phyloP scores from a whole-genome alignment of 306 rosid genomes.

The Dryas drummondii region DNA sequence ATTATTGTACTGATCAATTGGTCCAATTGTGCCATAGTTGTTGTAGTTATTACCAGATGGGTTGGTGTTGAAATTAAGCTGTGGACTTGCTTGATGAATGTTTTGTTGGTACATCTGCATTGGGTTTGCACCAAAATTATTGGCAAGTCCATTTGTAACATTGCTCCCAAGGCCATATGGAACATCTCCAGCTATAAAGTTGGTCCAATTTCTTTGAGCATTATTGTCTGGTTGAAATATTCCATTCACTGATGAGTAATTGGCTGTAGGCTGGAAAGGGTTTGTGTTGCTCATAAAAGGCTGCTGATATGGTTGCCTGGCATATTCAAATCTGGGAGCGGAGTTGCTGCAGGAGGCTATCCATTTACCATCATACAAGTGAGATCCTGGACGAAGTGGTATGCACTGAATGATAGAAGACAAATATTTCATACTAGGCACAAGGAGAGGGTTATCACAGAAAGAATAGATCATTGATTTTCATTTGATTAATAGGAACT shows the following conservation, averaged over 20 bases:
- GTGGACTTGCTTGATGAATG: background rate
- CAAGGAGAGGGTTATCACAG: background rate
- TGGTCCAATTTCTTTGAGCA: background rate
- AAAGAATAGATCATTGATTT: background rate
- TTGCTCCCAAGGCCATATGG: background rate
- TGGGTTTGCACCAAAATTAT: background rate
- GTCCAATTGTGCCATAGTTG: background rate
- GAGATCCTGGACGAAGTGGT: no score
- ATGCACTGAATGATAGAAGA: no score
- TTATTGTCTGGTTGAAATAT: background rate
- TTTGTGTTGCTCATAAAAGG: background rate
- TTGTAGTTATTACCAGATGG: background rate
- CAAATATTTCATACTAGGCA: no score
- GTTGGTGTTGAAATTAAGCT: background rate
- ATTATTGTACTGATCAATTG: background rate
- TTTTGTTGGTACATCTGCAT: background rate
- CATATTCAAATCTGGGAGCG: background rate
- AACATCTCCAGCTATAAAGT: background rate
- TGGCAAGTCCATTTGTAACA: background rate
- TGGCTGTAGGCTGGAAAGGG: background rate
- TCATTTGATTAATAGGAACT: conserved; percentile 28
- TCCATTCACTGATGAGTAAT: conserved; percentile 9
- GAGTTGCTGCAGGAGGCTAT: background rate
- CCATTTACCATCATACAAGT: no score
- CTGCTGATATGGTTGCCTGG: background rate